Evolutionary conservation across 768 basidiomycete species (phyloP).

Genomic region (Rhodotorula toruloides): DNA sequence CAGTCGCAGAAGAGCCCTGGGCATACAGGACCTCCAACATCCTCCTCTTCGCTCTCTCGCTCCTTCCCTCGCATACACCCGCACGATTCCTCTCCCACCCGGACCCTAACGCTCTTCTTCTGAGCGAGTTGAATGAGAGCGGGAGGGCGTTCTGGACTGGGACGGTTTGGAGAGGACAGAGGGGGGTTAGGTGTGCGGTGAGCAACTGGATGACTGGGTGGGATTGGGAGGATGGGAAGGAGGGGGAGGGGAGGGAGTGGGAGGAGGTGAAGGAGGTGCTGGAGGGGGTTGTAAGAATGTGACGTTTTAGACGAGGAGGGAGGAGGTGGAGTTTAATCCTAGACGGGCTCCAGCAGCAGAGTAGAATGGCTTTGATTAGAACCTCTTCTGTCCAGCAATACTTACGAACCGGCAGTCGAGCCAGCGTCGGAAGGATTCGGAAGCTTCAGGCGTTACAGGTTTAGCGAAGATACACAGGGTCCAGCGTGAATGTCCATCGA

Average conservation of each 20-base stretch:
- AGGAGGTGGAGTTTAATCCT: no score
- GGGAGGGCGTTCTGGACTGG: conserved; percentile 49
- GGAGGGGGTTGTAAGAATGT: conserved; percentile 38
- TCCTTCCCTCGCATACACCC: background rate
- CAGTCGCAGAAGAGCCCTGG: background rate
- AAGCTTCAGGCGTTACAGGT: no score
- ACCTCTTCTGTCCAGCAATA: no score
- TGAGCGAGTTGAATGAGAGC: conserved; percentile 47
- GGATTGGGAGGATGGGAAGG: background rate
- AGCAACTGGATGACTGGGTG: conserved; percentile 46
- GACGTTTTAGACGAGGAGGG: no score
- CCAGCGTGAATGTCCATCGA: no score
- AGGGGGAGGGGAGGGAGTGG: conserved; percentile 36
- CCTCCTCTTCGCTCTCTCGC: conserved; percentile 38
- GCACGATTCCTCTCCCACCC: conserved; percentile 1
- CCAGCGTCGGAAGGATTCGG: no score
- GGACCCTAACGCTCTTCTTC: conserved; percentile 35
- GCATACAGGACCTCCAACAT: conserved; percentile 38
- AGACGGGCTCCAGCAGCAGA: no score
- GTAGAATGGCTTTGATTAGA: no score
- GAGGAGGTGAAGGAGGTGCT: conserved; percentile 43
- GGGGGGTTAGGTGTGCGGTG: conserved; percentile 50
- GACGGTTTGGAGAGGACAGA: conserved; percentile 47
- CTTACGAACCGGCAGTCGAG: no score
- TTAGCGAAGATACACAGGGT: no score